A percentile compares a stretch with the other conserved stretches of the same genome.
phyloP scores from a whole-genome alignment of 2,329 filamentous ascomycete genomes.

The Mollisia scopiformis region DNA sequence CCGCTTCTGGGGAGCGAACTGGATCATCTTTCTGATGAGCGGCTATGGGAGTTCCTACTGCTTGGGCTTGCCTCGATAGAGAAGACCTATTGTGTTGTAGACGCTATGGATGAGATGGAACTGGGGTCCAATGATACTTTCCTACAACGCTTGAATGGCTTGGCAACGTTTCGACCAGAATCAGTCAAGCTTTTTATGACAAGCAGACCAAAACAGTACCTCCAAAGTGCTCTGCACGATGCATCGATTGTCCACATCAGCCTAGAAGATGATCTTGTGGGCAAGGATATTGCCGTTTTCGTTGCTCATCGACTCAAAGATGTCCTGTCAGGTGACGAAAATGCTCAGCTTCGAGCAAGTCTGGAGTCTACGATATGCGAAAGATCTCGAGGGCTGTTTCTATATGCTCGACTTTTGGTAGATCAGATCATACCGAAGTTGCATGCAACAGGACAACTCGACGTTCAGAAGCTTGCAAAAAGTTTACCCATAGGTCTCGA shows the following conservation, averaged over 20 bases:
- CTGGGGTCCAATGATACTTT: slow-evolving; percentile 38
- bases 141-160: slow-evolving; percentile 35
- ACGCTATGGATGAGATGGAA: slow-evolving; percentile 54
- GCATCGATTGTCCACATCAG: slow-evolving; percentile 41
- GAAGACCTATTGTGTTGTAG: slow-evolving; percentile 48
- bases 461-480: slow-evolving; percentile 12
- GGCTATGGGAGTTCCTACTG: slow-evolving; percentile 38
- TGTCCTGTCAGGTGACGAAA: slow-evolving; percentile 2
- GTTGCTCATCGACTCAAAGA: slow-evolving; percentile 12
- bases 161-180: slow-evolving; percentile 37
- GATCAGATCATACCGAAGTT: slow-evolving; percentile 26
- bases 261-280: slow-evolving; percentile 32
- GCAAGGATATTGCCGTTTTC: slow-evolving; percentile 36
- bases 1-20: slow-evolving; percentile 5
- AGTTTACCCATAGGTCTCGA: slow-evolving; percentile 27
- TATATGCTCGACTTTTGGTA: slow-evolving; percentile 28
- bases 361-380: neutral
- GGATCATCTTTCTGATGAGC: slow-evolving; percentile 5
- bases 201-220: slow-evolving; percentile 41
- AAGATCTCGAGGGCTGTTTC: slow-evolving; percentile 25
- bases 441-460: slow-evolving; percentile 1
- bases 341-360: slow-evolving; percentile 8
- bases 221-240: slow-evolving; percentile 35
- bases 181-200: slow-evolving; percentile 46
- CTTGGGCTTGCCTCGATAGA: slow-evolving; percentile 20